These are phyloP conservation scores for Cantharellus cinnabarinus DNA, from an alignment of 768 basidiomycete genomes.

Conservation along the genomic window DNA sequence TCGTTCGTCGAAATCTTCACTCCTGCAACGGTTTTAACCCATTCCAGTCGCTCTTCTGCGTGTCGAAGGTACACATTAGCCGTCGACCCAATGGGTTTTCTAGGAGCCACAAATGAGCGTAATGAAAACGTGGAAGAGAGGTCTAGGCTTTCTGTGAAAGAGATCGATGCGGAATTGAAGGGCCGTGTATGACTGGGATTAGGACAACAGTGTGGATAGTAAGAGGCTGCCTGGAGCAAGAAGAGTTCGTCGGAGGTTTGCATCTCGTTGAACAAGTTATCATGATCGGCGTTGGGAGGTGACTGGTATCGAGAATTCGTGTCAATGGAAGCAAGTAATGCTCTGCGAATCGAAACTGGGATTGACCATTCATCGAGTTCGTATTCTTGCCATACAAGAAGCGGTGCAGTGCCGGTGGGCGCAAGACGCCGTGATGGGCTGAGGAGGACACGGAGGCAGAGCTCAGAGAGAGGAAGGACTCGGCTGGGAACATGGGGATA, in stretches of 20 bases:
- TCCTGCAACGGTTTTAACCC: conserved; percentile 37
- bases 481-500: not conserved
- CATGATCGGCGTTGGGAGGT: not conserved
- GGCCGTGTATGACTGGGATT: not conserved
- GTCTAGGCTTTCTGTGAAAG: not conserved
- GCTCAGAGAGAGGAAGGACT: conserved; percentile 11
- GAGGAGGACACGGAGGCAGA: conserved; percentile 22
- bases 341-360: not conserved
- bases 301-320: not conserved
- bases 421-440: conserved; percentile 10
- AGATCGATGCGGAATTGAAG: not conserved
- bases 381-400: not conserved
- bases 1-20: conserved; percentile 25
- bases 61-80: conserved; percentile 19
- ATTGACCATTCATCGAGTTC: not conserved
- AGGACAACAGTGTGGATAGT: not conserved
- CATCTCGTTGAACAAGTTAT: not conserved
- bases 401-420: not conserved
- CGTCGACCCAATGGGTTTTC: conserved; percentile 1
- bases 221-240: not conserved
- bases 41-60: conserved; percentile 42
- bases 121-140: conserved; percentile 7
- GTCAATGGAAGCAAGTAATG: not conserved
- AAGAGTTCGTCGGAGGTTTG: not conserved
- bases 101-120: not conserved